Evolutionary conservation across 345 rosid species (phyloP).

Genomic region (Moringa oleifera): DNA sequence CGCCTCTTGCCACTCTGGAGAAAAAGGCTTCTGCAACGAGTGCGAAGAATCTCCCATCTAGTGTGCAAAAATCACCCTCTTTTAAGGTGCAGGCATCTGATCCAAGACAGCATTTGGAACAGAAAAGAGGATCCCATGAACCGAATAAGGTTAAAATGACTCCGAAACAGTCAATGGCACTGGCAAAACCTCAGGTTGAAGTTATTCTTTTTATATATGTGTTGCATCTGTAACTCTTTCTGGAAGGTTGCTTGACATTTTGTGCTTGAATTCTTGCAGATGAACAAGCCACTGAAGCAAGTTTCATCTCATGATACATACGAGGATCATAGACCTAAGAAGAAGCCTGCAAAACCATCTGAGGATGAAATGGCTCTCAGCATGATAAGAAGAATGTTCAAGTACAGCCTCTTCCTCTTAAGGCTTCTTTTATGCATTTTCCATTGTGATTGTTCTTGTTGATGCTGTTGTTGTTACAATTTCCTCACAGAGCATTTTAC

Average conservation of each 20-base stretch:
- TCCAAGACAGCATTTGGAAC: slow-evolving; percentile 47
- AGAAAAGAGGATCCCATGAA: slow-evolving; percentile 39
- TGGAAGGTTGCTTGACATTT: background rate
- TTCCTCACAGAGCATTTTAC: background rate
- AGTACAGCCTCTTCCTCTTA: slow-evolving; percentile 24
- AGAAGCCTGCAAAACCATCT: slow-evolving; percentile 34
- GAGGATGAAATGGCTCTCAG: slow-evolving; percentile 42
- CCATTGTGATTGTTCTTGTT: background rate
- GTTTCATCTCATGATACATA: slow-evolving; percentile 24
- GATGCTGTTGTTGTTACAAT: background rate
- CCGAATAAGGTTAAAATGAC: slow-evolving; percentile 27
- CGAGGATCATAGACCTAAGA: slow-evolving; percentile 46
- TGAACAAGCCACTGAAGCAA: slow-evolving; percentile 47
- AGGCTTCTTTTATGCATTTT: slow-evolving; percentile 2
- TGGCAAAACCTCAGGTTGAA: slow-evolving; percentile 45
- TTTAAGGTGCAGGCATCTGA: slow-evolving; percentile 40
- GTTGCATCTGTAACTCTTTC: slow-evolving; percentile 3
- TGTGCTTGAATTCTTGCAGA: slow-evolving; percentile 23
- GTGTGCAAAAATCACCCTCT: slow-evolving; percentile 33
- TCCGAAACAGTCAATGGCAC: slow-evolving; percentile 37
- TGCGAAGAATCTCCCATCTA: slow-evolving; percentile 31
- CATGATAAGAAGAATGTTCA: slow-evolving; percentile 55
- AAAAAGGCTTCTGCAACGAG: slow-evolving; percentile 33
- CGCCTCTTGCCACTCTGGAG: slow-evolving; percentile 26
- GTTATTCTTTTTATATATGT: background rate